Evolutionary conservation across 2,329 filamentous ascomycete species (phyloP).

Genomic region (Colletotrichum karsti): DNA sequence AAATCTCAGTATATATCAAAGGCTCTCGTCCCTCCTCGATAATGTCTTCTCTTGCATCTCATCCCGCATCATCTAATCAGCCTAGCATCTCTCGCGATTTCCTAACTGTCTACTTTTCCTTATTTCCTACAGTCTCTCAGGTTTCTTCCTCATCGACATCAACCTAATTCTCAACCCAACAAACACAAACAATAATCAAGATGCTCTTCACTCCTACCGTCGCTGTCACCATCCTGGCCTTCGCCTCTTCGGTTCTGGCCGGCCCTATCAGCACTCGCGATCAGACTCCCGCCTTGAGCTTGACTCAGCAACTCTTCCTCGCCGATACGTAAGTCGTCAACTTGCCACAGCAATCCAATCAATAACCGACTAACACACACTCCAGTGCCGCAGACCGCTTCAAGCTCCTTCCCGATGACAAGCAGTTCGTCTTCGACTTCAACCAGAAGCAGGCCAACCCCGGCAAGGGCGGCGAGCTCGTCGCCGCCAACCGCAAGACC

Average conservation of each 20-base stretch:
- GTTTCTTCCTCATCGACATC: background rate
- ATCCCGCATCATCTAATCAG: background rate
- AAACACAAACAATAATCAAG: slow-evolving; percentile 29
- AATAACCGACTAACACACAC: slow-evolving; percentile 26
- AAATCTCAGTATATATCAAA: slow-evolving; percentile 17
- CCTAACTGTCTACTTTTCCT: background rate
- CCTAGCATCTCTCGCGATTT: too few species aligned
- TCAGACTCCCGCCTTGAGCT: slow-evolving; percentile 25
- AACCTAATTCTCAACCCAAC: background rate
- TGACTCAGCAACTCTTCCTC: slow-evolving; percentile 47
- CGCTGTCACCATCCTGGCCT: slow-evolving; percentile 48
- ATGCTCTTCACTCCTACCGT: slow-evolving; percentile 41
- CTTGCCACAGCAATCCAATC: background rate
- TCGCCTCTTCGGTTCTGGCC: slow-evolving; percentile 42
- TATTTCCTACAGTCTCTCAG: background rate
- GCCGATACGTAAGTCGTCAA: slow-evolving; percentile 45
- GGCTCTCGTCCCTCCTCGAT: background rate
- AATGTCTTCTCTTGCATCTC: slow-evolving; percentile 2
- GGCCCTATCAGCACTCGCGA: slow-evolving; percentile 27
- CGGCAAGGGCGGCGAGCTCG: slow-evolving; percentile 55
- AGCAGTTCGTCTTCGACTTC: slow-evolving; percentile 61
- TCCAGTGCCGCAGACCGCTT: slow-evolving; percentile 51
- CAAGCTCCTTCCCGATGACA: slow-evolving; percentile 50
- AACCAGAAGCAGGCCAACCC: slow-evolving; percentile 40
- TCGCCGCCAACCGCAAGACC: slow-evolving; percentile 62